These are phyloP conservation scores for Neurospora terricola DNA, from an alignment of 495 filamentous ascomycete genomes.

Conservation along the genomic window DNA sequence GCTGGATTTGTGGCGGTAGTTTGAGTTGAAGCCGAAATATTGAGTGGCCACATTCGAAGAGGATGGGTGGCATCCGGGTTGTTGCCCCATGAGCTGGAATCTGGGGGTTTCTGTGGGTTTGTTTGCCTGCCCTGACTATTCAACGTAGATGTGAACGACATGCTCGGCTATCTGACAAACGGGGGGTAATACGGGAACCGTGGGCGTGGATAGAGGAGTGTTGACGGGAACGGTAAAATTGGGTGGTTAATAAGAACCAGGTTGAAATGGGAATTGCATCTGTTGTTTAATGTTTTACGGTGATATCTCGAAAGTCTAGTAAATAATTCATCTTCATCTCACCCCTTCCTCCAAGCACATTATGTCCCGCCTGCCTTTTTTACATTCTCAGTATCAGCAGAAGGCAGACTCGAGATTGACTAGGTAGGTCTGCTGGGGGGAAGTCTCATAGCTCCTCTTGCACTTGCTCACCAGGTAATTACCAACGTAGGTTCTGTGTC, in stretches of 20 bases:
- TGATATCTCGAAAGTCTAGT: neutral
- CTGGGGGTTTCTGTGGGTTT: neutral
- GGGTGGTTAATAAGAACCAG: neutral
- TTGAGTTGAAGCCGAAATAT: neutral
- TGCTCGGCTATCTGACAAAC: neutral
- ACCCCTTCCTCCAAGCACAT: neutral
- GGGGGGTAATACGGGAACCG: neutral
- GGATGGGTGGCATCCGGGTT: neutral
- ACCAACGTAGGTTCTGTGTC: neutral
- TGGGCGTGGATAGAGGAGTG: neutral
- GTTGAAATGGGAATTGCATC: neutral
- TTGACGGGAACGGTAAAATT: neutral
- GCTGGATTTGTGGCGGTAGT: slow-evolving; percentile 35
- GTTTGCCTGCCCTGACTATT: neutral
- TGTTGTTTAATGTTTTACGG: neutral
- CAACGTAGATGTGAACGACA: neutral
- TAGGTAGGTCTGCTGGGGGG: neutral
- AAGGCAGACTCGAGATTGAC: neutral
- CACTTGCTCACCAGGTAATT: neutral
- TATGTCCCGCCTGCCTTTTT: neutral
- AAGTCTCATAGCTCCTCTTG: neutral
- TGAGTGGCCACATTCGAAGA: neutral
- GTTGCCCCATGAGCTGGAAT: neutral
- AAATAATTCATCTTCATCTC: neutral
- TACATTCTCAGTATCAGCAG: neutral